phyloP scores from a whole-genome alignment of 2,329 filamentous ascomycete species.

The Penicillium sp. region DNA sequence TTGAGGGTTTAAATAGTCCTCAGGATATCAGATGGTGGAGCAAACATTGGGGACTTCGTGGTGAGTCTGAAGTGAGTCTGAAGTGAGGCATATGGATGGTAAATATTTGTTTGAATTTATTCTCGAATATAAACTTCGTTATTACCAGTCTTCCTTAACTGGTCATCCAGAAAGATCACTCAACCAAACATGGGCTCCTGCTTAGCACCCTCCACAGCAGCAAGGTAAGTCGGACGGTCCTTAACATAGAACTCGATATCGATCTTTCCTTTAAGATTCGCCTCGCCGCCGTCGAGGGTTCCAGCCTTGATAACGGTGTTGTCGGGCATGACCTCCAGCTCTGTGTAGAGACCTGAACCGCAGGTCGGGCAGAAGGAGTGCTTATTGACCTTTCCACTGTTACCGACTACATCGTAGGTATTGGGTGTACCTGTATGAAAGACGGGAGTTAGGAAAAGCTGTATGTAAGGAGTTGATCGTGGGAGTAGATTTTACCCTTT shows the following conservation, averaged over 20 bases:
- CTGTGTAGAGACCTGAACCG: conserved; percentile 52
- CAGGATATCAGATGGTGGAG: background rate
- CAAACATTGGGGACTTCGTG: background rate
- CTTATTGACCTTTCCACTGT: conserved; percentile 54
- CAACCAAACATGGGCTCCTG: conserved; percentile 41
- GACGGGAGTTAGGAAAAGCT: background rate
- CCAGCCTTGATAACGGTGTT: conserved; percentile 53
- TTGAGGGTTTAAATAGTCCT: background rate
- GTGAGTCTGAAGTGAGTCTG: background rate
- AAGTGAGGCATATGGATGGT: background rate
- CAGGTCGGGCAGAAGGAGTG: conserved; percentile 56
- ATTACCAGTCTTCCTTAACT: background rate
- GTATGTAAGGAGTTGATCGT: background rate
- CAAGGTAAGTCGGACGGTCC: conserved; percentile 48
- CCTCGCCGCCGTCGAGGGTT: conserved; percentile 49
- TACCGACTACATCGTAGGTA: conserved; percentile 48
- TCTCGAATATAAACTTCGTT: background rate
- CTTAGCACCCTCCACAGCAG: conserved; percentile 45
- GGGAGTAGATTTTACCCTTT: conserved; percentile 38
- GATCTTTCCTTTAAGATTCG: conserved; percentile 44
- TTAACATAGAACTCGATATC: conserved; percentile 54
- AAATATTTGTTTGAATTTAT: background rate
- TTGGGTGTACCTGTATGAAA: conserved; percentile 44
- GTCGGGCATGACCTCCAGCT: conserved; percentile 54
- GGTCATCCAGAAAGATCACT: background rate